Base-by-base conservation (phyloP, 2,329 filamentous ascomycete species). In the Orbilia oligospora region DNA sequence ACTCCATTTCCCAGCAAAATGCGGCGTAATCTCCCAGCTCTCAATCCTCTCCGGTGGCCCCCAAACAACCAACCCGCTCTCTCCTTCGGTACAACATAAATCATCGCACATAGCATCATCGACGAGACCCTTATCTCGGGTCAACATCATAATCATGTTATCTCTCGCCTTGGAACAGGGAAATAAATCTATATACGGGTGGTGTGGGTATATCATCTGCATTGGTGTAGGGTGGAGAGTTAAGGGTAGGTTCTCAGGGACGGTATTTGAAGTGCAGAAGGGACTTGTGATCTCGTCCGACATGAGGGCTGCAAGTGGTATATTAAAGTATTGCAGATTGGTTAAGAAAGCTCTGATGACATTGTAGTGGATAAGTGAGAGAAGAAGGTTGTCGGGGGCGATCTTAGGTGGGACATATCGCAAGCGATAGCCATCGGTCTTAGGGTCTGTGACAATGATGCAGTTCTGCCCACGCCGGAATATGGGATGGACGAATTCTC, bases 1-100 rank as follows among this genome's bases (percentile, higher is more conserved):
- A 83, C 82, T 90, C 89, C 2, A 91, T 84, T 16, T 90, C 85
- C 79, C 90, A 88, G 46, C 90, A 88, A 6, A 84, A 36, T 27
- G 65, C 8, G 67, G 67, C 1, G 73, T 71, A 38, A 77, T 71
- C 67, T 77, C 73, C 73, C 73, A 77, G 27, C 73, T 77, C 44
- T 77, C 73, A n/a, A 77, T 64, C 20, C 73, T 58, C 49, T 77
- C 73, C 44, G 73, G 73, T 10, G 73, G 73, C n/a, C 73, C 73
- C 73, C 73, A 61, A 20, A 72, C 73, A 68, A 76, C 51, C 56
- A 72, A 3, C n/a, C 70, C 38, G 38, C 49, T 64, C 24, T 66
- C 41, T 49, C 61, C 53, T 36, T 79, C 66, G 61, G 77, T 53
- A 69, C 80, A 51, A 70, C 67, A 77, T 30, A 82, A 48, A 53